These are phyloP conservation scores for Pleurotus cornucopiae DNA, from an alignment of 768 basidiomycete species.

Conservation along the genomic window DNA sequence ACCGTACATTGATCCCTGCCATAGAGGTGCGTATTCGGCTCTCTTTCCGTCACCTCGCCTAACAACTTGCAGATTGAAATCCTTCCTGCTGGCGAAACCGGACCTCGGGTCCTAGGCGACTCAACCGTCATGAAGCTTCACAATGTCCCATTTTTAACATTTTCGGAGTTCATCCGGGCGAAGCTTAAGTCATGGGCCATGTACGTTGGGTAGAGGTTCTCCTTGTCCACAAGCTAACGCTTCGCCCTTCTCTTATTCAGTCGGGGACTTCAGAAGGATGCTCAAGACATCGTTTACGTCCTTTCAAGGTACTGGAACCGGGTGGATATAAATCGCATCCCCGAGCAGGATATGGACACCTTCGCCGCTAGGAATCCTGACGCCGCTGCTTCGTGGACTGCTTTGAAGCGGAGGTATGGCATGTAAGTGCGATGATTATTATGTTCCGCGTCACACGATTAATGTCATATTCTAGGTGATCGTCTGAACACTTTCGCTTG, in stretches of 20 bases:
- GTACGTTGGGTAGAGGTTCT: constrained; percentile 37
- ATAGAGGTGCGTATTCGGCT: constrained; percentile 55
- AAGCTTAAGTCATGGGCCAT: constrained; percentile 83
- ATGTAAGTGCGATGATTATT: constrained; percentile 28
- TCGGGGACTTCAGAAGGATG: constrained; percentile 67
- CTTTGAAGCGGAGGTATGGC: constrained; percentile 72
- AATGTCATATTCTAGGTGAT: background rate
- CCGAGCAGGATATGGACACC: constrained; percentile 79
- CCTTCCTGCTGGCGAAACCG: constrained; percentile 74
- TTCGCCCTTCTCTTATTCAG: constrained; percentile 31
- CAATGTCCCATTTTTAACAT: constrained; percentile 74
- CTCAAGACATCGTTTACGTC: constrained; percentile 70
- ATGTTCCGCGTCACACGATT: background rate
- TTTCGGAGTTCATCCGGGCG: constrained; percentile 82
- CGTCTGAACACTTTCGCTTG: background rate
- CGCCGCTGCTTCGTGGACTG: constrained; percentile 70
- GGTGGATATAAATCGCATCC: constrained; percentile 82
- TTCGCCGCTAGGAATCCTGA: constrained; percentile 59
- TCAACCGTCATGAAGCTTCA: constrained; percentile 66
- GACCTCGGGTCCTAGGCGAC: constrained; percentile 68
- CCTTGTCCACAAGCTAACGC: constrained; percentile 10
- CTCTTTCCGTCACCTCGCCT: constrained; percentile 6
- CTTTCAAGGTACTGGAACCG: constrained; percentile 76
- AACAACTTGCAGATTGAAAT: constrained; percentile 59
- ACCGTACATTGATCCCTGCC: constrained; percentile 70